Evolutionary conservation across 148 eudicot genomes (phyloP), one percentile per base, ranked within the genome.

Genomic region (Drosera capensis): DNA sequence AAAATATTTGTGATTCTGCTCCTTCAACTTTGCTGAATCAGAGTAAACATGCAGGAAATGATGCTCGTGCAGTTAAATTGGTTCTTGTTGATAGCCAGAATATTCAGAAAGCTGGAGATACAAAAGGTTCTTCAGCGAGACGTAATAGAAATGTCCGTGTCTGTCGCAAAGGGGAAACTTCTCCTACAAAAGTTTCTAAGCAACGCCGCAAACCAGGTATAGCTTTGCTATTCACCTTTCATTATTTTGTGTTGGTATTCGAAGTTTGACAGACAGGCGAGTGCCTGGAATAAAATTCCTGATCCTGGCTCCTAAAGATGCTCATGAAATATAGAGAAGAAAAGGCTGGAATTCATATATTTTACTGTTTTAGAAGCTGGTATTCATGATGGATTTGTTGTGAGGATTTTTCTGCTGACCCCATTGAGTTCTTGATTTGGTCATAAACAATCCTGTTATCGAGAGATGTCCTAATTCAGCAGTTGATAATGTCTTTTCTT

Each of bases 171-270:
- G 66, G 70, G 48, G 94, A 73, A 28, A 50, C 68, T 11, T 65
- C 77, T 46, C 50, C 75, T 14, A 40, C 49, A n/a, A 84, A 73
- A 70, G 46, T 71, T 59, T 64, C 59, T 25, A 76, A 71, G 42
- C 78, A 73, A 28, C 79, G 88, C 13, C 77, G 78, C 23, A 85
- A 72, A 67, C 47, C 72, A 64, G 93, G 99, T 90, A 60, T 58
- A 36, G 57, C 18, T 24, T 2, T 36, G 12, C 2, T 7, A 17
- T 42, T 25, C 20, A 20, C 31, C 8, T n/a, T 17, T 2, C 4
- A 36, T n/a, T 46, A 29, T 43, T 38, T 25, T 40, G 35, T 48
- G 42, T 17, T 42, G 25, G 42, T n/a, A 24, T 18, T 7, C 5
- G 43, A 6, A 16, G 14, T 40, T 9, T 40, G 7, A 14, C 14